A percentile compares a stretch with the other conserved stretches of the same genome.
Conservation (phyloP, 1,139 yeast species). For the Lodderomyces parapsilosis region DNA sequence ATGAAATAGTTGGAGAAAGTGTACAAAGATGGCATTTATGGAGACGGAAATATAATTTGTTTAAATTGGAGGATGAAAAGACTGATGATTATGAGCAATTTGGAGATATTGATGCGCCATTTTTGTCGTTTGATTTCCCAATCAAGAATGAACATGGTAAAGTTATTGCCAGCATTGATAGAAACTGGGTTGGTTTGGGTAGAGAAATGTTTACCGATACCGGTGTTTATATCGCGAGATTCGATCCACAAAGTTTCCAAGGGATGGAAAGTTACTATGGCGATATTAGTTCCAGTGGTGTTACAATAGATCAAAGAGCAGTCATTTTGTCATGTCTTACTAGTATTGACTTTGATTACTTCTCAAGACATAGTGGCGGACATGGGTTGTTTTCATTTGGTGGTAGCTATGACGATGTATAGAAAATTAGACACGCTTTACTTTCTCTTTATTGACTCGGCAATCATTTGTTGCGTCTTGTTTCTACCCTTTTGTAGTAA, state of each 20-base stretch:
- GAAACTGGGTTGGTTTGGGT: constrained; percentile 94
- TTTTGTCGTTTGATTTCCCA: constrained; percentile 84
- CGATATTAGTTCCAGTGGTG: constrained; percentile 10
- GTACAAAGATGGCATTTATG: constrained; percentile 93
- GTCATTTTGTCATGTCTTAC: constrained; percentile 83
- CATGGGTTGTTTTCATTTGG: constrained; percentile 41
- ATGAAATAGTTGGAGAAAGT: constrained; percentile 74
- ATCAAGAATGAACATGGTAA: constrained; percentile 57
- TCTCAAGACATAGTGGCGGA: constrained; percentile 78
- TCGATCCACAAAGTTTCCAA: constrained; percentile 69
- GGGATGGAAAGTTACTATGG: constrained; percentile 33
- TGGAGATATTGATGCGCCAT: constrained; percentile 85
- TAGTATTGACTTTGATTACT: constrained; percentile 91
- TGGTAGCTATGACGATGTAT: constrained; percentile 24
- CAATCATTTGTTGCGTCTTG: constrained; percentile 15
- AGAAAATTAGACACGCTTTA: constrained; percentile 2
- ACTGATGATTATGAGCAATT: constrained; percentile 61
- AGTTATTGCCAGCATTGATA: constrained; percentile 74
- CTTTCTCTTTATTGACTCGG: constrained; percentile 9
- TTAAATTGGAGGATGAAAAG: constrained; percentile 48
- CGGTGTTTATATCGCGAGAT: constrained; percentile 82
- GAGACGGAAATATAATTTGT: constrained; percentile 84
- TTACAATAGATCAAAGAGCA: constrained; percentile 77
- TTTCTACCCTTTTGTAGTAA: constrained; percentile 32
- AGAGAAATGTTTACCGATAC: constrained; percentile 93